phyloP scores from a whole-genome alignment of 2,329 filamentous ascomycete genomes.

The Emmonsiellopsis sp. region DNA sequence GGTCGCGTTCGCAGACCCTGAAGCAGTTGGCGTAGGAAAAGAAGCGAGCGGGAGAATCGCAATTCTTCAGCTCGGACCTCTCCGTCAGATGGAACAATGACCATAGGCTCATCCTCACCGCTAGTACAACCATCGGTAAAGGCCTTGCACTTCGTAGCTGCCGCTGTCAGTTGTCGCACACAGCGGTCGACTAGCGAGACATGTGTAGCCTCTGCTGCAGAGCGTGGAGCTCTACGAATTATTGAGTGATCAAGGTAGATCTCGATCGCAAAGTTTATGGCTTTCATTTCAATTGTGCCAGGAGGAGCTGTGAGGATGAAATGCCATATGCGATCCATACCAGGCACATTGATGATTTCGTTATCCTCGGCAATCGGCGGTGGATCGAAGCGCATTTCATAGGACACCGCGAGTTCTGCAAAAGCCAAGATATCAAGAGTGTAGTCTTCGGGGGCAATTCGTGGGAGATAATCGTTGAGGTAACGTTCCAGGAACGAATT shows the following conservation, averaged over 20 bases:
- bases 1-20: slow-evolving; percentile 41
- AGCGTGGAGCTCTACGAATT: slow-evolving; percentile 32
- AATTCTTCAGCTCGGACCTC: slow-evolving; percentile 48
- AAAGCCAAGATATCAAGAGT: slow-evolving; percentile 32
- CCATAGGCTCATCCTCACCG: slow-evolving; percentile 46
- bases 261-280: slow-evolving; percentile 62
- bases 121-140: slow-evolving; percentile 35
- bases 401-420: slow-evolving; percentile 31
- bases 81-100: slow-evolving; percentile 38
- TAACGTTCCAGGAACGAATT: slow-evolving; percentile 36
- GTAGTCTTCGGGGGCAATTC: slow-evolving; percentile 28
- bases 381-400: slow-evolving; percentile 49
- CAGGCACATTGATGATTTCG: slow-evolving; percentile 36
- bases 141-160: slow-evolving; percentile 49
- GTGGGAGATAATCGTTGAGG: slow-evolving; percentile 33
- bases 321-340: slow-evolving; percentile 69
- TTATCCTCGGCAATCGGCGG: slow-evolving; percentile 34
- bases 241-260: slow-evolving; percentile 54
- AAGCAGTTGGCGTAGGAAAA: slow-evolving; percentile 59
- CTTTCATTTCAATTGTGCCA: slow-evolving; percentile 55
- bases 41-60: slow-evolving; percentile 58
- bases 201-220: slow-evolving; percentile 51
- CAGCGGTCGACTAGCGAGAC: slow-evolving; percentile 64
- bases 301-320: slow-evolving; percentile 62
- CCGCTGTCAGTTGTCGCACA: slow-evolving; percentile 56